Conservation (phyloP, 495 filamentous ascomycete species). For the Neurospora intermedia region DNA sequence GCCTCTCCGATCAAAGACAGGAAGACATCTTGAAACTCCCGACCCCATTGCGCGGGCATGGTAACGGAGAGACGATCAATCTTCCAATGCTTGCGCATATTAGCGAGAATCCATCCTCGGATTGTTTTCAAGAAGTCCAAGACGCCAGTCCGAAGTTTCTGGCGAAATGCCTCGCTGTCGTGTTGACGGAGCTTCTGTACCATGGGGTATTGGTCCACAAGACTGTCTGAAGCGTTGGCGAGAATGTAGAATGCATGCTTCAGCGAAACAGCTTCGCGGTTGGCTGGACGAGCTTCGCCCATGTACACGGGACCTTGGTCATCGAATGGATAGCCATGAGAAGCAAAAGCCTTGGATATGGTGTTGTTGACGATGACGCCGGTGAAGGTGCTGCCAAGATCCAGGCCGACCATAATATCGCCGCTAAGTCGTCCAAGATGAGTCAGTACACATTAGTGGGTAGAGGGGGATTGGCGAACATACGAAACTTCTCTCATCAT, state of each 20-base stretch:
- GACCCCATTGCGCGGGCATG: not conserved
- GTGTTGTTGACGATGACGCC: not conserved
- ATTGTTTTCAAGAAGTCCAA: not conserved
- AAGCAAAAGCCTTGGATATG: not conserved
- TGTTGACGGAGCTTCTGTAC: not conserved
- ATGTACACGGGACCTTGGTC: not conserved
- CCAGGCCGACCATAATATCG: not conserved
- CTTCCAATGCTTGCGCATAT: not conserved
- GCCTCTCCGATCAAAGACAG: not conserved
- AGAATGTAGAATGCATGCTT: not conserved
- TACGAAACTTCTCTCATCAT: rapidly evolving
- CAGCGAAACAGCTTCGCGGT: not conserved
- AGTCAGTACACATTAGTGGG: not conserved
- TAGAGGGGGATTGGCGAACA: not conserved
- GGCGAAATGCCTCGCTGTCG: not conserved
- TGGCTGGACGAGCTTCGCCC: not conserved
- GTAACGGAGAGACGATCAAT: not conserved
- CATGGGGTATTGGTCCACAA: not conserved
- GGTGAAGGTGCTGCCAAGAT: not conserved
- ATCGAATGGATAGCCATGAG: not conserved
- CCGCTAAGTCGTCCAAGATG: not conserved
- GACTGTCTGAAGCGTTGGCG: not conserved
- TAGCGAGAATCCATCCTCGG: not conserved
- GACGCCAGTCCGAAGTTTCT: not conserved
- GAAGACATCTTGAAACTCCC: rapidly evolving